Evolutionary conservation across 495 filamentous ascomycete genomes (phyloP).

Genomic region (Rhypophila decipiens): DNA sequence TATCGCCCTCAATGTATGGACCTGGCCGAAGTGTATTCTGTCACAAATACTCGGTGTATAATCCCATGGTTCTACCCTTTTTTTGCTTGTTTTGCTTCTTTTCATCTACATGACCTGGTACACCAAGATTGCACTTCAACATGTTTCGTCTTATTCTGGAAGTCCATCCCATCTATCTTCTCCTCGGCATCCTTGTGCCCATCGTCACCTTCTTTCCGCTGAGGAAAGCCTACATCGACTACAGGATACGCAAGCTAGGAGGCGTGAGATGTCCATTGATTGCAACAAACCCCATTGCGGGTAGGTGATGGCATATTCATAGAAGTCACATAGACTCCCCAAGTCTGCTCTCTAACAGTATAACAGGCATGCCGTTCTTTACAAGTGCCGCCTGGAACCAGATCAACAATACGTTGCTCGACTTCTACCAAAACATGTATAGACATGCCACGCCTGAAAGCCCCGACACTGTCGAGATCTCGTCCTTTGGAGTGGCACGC

Average conservation of each 20-base stretch:
- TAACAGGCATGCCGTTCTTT: slow-evolving; percentile 14
- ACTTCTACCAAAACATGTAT: slow-evolving; percentile 25
- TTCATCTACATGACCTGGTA: background rate
- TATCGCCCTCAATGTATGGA: no score
- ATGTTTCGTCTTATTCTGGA: no score
- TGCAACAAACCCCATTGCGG: slow-evolving; percentile 18
- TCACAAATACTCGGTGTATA: no score
- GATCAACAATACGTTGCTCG: slow-evolving; percentile 27
- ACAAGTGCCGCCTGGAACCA: slow-evolving; percentile 14
- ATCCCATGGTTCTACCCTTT: no score
- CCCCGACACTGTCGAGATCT: slow-evolving; percentile 33
- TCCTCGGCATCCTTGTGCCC: slow-evolving; percentile 2
- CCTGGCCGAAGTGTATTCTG: no score
- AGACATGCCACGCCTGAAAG: slow-evolving; percentile 24
- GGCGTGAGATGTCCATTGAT: slow-evolving; percentile 16
- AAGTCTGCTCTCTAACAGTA: background rate
- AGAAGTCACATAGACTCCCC: background rate
- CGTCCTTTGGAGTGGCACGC: slow-evolving; percentile 26
- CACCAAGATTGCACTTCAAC: no score
- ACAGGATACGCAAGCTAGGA: slow-evolving; percentile 13
- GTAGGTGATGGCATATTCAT: slow-evolving; percentile 4
- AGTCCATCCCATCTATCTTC: no score
- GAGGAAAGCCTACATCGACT: slow-evolving; percentile 8
- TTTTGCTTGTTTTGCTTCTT: background rate
- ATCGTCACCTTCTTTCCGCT: slow-evolving; percentile 8